These are phyloP conservation scores for Fermentozyma sake DNA, from an alignment of 1,139 yeast genomes.

Conservation along the genomic window DNA sequence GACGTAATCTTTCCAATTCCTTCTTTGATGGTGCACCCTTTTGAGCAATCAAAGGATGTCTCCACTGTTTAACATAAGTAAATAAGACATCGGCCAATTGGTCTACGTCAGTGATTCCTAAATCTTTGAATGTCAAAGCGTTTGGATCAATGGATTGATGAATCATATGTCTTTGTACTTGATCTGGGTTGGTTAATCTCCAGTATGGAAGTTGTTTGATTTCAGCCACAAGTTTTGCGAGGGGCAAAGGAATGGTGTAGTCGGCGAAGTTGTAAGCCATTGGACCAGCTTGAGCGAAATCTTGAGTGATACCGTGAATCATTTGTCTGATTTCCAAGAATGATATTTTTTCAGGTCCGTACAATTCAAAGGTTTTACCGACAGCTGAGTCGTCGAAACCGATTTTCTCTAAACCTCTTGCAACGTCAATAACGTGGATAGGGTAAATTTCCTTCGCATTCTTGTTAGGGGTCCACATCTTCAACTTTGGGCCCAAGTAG, in stretches of 20 bases:
- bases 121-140: constrained; percentile 66
- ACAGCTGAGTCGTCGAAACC: constrained; percentile 78
- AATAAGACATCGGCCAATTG: constrained; percentile 66
- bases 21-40: constrained; percentile 42
- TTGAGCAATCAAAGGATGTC: constrained; percentile 50
- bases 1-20: constrained; percentile 42
- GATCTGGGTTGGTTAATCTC: constrained; percentile 69
- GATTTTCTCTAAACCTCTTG: constrained; percentile 71
- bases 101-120: constrained; percentile 64
- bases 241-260: constrained; percentile 34
- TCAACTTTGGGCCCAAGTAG: constrained; percentile 52
- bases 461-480: constrained; percentile 61
- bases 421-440: constrained; percentile 75
- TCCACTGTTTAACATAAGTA: constrained; percentile 54
- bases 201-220: constrained; percentile 60
- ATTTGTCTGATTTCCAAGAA: constrained; percentile 64
- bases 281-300: constrained; percentile 53
- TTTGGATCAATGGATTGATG: constrained; percentile 60
- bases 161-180: constrained; percentile 69
- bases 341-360: constrained; percentile 68
- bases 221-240: constrained; percentile 44
- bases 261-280: constrained; percentile 52
- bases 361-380: constrained; percentile 73
- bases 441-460: constrained; percentile 66
- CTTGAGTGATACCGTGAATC: constrained; percentile 62